A percentile compares a stretch with the other conserved stretches of the same genome.
Evolutionary conservation across 108 stramenopile species (phyloP).

Genomic region (Heterococcus sp.): DNA sequence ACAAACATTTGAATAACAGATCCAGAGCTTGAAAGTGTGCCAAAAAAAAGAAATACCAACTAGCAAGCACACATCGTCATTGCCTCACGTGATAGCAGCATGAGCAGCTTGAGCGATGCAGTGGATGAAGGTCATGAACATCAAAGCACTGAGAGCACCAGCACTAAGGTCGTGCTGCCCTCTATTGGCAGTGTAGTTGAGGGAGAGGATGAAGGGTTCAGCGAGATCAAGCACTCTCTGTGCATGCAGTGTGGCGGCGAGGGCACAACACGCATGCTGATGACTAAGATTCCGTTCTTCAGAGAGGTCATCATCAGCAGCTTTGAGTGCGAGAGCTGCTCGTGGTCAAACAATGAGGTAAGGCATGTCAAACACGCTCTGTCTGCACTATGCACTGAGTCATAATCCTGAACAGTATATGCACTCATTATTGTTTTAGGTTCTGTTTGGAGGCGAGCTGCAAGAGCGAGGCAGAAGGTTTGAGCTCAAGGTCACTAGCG

Average conservation of each 20-base stretch:
- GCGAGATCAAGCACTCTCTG: slow-evolving; percentile 45
- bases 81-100: not conserved
- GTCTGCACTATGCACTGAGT: too few relatives aligned
- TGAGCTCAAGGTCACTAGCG: slow-evolving; percentile 40
- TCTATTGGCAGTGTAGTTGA: not conserved
- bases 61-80: not conserved
- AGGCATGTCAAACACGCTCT: too few relatives aligned
- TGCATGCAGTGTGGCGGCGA: slow-evolving; percentile 61
- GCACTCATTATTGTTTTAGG: slow-evolving; percentile 45
- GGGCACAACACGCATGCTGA: slow-evolving; percentile 66
- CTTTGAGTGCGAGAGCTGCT: slow-evolving; percentile 65
- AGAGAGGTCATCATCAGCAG: slow-evolving; percentile 73
- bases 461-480: slow-evolving; percentile 65
- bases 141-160: not conserved
- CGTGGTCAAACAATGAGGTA: slow-evolving; percentile 57
- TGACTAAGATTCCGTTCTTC: slow-evolving; percentile 73
- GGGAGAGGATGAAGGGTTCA: slow-evolving; percentile 8
- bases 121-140: too few relatives aligned
- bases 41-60: too few relatives aligned
- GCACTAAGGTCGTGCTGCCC: not conserved
- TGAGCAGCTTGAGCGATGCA: not conserved
- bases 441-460: slow-evolving; percentile 70
- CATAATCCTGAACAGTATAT: too few relatives aligned
- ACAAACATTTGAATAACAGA: too few relatives aligned
- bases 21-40: too few relatives aligned